A percentile compares a stretch with the other conserved stretches of the same genome.
These are phyloP conservation scores for Scolecobasidium constrictum DNA, from an alignment of 2,329 filamentous ascomycete genomes.

Conservation along the genomic window DNA sequence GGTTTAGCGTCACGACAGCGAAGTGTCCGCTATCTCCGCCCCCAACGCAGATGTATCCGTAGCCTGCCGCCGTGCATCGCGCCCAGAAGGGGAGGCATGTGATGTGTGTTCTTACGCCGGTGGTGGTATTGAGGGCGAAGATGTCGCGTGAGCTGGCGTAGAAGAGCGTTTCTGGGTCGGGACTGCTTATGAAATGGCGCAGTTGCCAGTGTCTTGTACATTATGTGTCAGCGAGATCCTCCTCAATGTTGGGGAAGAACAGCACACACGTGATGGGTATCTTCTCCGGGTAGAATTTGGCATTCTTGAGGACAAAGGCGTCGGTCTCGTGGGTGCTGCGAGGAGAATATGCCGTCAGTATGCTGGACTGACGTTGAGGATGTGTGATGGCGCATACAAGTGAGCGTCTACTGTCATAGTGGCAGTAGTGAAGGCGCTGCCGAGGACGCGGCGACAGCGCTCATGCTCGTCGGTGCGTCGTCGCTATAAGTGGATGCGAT, in stretches of 20 bases:
- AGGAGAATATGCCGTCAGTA: background rate
- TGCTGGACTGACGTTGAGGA: background rate
- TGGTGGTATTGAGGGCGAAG: conserved; percentile 48
- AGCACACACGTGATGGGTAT: conserved; percentile 36
- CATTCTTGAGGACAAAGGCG: conserved; percentile 31
- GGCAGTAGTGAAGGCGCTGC: background rate
- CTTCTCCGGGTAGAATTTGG: conserved; percentile 35
- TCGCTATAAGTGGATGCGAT: no score
- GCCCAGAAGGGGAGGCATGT: conserved; percentile 55
- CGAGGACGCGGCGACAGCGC: background rate
- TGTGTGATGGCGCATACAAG: background rate
- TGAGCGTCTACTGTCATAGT: background rate
- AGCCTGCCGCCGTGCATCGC: conserved; percentile 76
- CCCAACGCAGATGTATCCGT: conserved; percentile 84
- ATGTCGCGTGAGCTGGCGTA: conserved; percentile 65
- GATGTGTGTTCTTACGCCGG: conserved; percentile 65
- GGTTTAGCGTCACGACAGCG: conserved; percentile 57
- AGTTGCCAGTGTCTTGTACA: conserved; percentile 67
- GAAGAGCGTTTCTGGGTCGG: conserved; percentile 68
- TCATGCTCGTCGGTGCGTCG: background rate
- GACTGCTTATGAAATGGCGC: conserved; percentile 77
- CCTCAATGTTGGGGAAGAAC: background rate
- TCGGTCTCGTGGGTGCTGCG: conserved; percentile 34
- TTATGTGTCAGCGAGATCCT: background rate
- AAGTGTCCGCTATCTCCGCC: conserved; percentile 79